These are phyloP conservation scores for Harringtonia lauricola DNA, from an alignment of 2,329 filamentous ascomycete species.

Conservation along the genomic window DNA sequence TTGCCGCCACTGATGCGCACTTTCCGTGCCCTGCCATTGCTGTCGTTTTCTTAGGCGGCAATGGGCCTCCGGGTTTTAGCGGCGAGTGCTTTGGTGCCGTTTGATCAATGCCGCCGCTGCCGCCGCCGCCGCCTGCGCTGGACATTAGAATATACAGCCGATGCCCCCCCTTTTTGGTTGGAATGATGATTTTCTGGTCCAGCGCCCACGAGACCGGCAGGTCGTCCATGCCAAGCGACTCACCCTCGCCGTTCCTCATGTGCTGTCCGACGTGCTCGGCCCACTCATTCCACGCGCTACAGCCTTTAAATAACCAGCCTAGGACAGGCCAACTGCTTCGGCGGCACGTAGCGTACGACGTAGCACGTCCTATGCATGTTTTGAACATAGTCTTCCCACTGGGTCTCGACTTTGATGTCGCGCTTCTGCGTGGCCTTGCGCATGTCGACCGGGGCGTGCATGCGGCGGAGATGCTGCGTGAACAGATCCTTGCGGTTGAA, in stretches of 20 bases:
- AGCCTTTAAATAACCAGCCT: constrained; percentile 59
- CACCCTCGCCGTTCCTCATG: constrained; percentile 63
- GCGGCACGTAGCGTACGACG: constrained; percentile 55
- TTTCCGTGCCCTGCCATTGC: too few species aligned
- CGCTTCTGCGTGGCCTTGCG: constrained; percentile 45
- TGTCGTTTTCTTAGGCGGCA: too few species aligned
- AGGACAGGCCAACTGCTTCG: constrained; percentile 59
- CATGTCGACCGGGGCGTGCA: constrained; percentile 69
- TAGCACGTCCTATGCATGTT: constrained; percentile 67
- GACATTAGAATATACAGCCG: constrained; percentile 34
- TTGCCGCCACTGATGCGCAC: too few species aligned
- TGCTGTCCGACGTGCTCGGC: constrained; percentile 89
- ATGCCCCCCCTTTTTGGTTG: constrained; percentile 43
- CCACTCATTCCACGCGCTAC: constrained; percentile 74
- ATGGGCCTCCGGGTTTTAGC: too few species aligned
- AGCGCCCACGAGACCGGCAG: constrained; percentile 51
- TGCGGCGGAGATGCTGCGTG: constrained; percentile 84
- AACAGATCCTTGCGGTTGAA: constrained; percentile 97
- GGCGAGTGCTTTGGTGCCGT: too few species aligned
- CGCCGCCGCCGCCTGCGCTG: constrained; percentile 13
- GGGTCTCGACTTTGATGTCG: constrained; percentile 45
- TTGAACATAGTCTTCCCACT: constrained; percentile 56
- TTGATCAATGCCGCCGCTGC: constrained; percentile 6
- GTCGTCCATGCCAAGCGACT: constrained; percentile 44
- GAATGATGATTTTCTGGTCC: constrained; percentile 52